These are phyloP conservation scores for Cercospora sp. DNA, from an alignment of 2,329 filamentous ascomycete species.

Conservation along the genomic window DNA sequence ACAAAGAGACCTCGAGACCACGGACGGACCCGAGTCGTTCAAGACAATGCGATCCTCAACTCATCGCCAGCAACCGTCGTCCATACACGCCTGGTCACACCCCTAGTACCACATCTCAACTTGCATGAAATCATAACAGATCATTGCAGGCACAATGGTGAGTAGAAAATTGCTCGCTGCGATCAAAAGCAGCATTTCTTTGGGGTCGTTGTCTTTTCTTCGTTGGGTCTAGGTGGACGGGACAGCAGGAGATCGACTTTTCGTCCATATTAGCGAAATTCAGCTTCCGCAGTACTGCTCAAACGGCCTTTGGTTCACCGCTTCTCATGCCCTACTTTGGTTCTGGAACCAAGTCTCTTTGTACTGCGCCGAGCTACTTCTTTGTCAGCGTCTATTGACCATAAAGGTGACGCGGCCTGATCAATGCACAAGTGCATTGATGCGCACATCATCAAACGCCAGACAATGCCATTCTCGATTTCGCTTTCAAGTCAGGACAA, in stretches of 20 bases:
- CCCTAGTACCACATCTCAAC: not conserved
- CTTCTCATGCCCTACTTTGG: not conserved
- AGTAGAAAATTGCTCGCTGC: slow-evolving; percentile 15
- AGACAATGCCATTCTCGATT: not conserved
- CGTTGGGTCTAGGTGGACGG: not conserved
- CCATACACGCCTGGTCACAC: not conserved
- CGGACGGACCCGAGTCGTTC: not conserved
- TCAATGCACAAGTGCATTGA: not conserved
- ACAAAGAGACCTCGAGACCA: not conserved
- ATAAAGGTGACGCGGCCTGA: not conserved
- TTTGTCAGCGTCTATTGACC: not conserved
- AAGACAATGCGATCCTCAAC: not conserved
- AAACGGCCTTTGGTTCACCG: not conserved
- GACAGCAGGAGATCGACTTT: not conserved
- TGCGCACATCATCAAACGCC: not conserved
- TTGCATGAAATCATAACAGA: slow-evolving; percentile 19
- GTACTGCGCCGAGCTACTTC: not conserved
- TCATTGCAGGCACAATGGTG: not conserved
- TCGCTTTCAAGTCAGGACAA: not conserved
- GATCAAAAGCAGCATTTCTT: slow-evolving; percentile 17
- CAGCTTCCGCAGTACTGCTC: not conserved
- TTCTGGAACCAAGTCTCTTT: not conserved
- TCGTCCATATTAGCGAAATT: not conserved
- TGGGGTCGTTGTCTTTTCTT: not conserved
- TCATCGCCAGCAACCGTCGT: not conserved